Evolutionary conservation across 1,284 basidiomycete genomes (phyloP).

Genomic region (Stygiomarasmius scandens): DNA sequence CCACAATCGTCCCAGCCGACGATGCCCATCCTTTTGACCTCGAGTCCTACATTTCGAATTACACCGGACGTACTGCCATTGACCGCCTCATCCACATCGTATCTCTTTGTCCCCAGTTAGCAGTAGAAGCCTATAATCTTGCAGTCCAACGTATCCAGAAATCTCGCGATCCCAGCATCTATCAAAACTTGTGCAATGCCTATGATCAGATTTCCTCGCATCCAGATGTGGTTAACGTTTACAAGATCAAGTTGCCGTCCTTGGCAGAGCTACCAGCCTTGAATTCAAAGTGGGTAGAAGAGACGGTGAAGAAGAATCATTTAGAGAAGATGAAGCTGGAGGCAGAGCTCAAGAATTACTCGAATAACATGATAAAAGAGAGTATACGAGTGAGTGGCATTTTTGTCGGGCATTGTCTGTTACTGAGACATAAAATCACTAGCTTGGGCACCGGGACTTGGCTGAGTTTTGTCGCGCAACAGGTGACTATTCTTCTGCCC

Average conservation of each 20-base stretch:
- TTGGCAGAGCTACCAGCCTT: constrained; percentile 48
- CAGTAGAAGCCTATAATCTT: constrained; percentile 66
- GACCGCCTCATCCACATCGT: constrained; percentile 73
- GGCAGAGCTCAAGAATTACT: constrained; percentile 87
- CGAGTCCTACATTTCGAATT: constrained; percentile 32
- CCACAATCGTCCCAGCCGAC: constrained; percentile 14
- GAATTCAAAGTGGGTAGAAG: constrained; percentile 69
- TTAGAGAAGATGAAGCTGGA: constrained; percentile 76
- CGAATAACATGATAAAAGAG: constrained; percentile 93
- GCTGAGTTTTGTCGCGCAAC: constrained; percentile 72
- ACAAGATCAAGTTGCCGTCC: constrained; percentile 42
- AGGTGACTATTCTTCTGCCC: constrained; percentile 69
- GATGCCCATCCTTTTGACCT: constrained; percentile 20
- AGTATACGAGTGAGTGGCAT: constrained; percentile 74
- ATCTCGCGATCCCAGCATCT: constrained; percentile 63
- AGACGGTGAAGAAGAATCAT: constrained; percentile 59
- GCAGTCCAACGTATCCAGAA: constrained; percentile 64
- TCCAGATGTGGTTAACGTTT: constrained; percentile 32
- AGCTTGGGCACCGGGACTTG: constrained; percentile 87
- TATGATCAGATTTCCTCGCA: constrained; percentile 56
- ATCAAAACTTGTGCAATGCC: constrained; percentile 52
- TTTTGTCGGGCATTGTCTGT: background rate
- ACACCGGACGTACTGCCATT: constrained; percentile 64
- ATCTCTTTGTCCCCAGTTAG: constrained; percentile 62
- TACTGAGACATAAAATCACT: constrained; percentile 6